Conservation (phyloP, 331 rosid species). For the Pyrus hybrid region DNA sequence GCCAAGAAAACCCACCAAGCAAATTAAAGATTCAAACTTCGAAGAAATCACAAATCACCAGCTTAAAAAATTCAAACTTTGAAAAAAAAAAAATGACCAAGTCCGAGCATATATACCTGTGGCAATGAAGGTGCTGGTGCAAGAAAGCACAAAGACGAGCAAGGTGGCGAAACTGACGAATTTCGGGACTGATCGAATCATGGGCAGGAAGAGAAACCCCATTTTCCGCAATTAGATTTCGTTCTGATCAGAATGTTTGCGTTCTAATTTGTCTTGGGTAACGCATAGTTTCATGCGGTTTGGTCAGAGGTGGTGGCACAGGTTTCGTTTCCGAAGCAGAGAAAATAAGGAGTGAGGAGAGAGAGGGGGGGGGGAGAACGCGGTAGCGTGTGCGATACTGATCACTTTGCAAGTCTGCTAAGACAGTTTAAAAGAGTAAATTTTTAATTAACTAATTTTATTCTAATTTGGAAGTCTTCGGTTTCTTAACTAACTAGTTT, state of each 20-base stretch:
- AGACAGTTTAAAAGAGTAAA: neutral
- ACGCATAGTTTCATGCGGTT: neutral
- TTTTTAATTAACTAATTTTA: neutral
- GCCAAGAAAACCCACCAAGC: too few species aligned
- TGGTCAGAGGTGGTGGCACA: neutral
- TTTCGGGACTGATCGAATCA: slow-evolving; percentile 19
- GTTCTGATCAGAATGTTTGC: slow-evolving; percentile 5
- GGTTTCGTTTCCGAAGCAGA: neutral
- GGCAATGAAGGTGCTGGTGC: slow-evolving; percentile 36
- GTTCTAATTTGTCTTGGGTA: neutral
- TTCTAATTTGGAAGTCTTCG: too few species aligned
- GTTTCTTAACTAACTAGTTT: too few species aligned
- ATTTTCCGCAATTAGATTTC: neutral
- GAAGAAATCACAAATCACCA: neutral
- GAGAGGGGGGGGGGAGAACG: neutral
- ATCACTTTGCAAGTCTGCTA: neutral
- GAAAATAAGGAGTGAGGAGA: neutral
- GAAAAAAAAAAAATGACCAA: neutral
- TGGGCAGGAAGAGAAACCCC: slow-evolving; percentile 10
- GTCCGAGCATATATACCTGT: slow-evolving; percentile 33
- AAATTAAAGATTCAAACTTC: neutral
- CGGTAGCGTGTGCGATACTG: neutral
- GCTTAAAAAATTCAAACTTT: neutral
- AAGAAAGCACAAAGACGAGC: slow-evolving; percentile 30
- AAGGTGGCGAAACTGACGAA: slow-evolving; percentile 21